Base-by-base conservation (phyloP, 139 green algal species). In the Diplosphaera chodatii region DNA sequence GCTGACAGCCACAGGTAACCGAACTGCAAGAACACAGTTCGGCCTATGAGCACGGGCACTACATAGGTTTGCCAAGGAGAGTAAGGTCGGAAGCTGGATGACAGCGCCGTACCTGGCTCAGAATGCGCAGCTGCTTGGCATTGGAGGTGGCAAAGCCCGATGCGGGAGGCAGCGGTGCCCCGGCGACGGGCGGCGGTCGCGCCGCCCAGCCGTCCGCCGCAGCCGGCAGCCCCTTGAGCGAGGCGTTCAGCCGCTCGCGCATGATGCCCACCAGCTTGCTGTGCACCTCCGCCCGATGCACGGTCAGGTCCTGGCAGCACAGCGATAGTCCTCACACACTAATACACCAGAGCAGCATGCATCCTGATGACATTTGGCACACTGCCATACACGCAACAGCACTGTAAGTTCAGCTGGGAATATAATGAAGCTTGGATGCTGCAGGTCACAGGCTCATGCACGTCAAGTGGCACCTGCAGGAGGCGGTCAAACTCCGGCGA, bases 231-330 rank as follows among this genome's bases (percentile, higher is more conserved):
- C 84, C 67, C 63, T 80, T 79, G 23, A 85, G 65, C 65, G 81
- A 80, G 16, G 79, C 55, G n/a, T 40, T 66, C 6, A 92, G 77
- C 6, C 84, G 77, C 75, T 92, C 83, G 8, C 89, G 84, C 89
- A 97, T 98, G 77, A 98, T 97, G 65, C 86, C 77, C n/a, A 97
- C 89, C 63, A 98, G 82, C 87, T 98, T 98, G 80, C 66, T 78
- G 78, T 93, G 86, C 55, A 98, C 83, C 79, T 95, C 88, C 41
- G 86, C 79, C 48, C 85, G 79, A 78, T 96, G 91, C 25, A 90
- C 73, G 25, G 56, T 74, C 66, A 96, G 75, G 75, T 96, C 91
- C 85, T 92, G 76, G n/a, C n/a, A n/a, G n/a, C n/a, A n/a, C n/a
- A n/a, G n/a, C n/a, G n/a, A n/a, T n/a, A n/a, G n/a, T n/a, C n/a